Evolutionary conservation across 257 asterid genomes (phyloP).

Genomic region (Fraxinus excelsior): DNA sequence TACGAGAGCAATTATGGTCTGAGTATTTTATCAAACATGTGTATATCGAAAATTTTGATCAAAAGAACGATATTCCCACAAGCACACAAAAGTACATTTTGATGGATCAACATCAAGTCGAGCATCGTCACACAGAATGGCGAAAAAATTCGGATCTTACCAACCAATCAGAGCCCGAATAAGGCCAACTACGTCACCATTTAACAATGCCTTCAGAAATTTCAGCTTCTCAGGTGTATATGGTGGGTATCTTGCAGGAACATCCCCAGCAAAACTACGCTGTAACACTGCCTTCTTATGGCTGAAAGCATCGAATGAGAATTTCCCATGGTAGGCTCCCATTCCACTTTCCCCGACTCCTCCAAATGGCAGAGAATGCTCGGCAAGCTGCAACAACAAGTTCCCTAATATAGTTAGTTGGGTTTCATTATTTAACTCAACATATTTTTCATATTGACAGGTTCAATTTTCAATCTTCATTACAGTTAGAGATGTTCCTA

Average conservation of each 20-base stretch:
- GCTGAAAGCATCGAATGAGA: conserved; percentile 86
- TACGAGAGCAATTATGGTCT: not conserved
- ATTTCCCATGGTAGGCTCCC: conserved; percentile 92
- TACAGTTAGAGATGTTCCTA: no score
- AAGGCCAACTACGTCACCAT: conserved; percentile 53
- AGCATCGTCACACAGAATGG: conserved; percentile 14
- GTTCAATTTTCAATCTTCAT: not conserved
- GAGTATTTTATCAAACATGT: not conserved
- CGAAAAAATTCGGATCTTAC: conserved; percentile 31
- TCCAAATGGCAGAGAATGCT: conserved; percentile 72
- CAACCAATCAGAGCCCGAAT: conserved; percentile 73
- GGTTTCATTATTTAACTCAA: not conserved
- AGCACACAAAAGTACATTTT: not conserved
- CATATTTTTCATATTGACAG: not conserved
- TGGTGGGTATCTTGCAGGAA: conserved; percentile 84
- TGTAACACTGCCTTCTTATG: conserved; percentile 81
- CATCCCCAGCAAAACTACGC: conserved; percentile 69
- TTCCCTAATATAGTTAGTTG: conserved; percentile 18
- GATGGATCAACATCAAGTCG: not conserved
- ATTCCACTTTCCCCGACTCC: conserved; percentile 97
- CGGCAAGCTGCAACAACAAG: conserved; percentile 52
- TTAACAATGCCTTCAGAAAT: conserved; percentile 61
- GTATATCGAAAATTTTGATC: not conserved
- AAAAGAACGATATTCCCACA: not conserved
- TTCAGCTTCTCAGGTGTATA: conserved; percentile 58